Evolutionary conservation across 176 grass and related monocot species (phyloP), one percentile per base, ranked within the genome.

Genomic region (Triticum turgidum): DNA sequence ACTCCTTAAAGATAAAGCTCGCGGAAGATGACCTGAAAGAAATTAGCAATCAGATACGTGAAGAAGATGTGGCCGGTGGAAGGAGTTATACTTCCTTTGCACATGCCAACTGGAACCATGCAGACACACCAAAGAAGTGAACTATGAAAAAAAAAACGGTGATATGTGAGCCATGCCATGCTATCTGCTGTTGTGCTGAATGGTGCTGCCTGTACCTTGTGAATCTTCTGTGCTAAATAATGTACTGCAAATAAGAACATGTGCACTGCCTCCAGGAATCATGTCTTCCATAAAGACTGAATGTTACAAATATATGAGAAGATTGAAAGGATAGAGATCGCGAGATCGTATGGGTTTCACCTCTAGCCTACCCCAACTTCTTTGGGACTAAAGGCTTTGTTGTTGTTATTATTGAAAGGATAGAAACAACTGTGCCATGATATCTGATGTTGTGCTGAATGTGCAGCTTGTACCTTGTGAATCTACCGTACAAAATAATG

Each of bases 1-100:
- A 83, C 9, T 87, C 93, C 15, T 80, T 92, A 20, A 87, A 91
- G 38, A 70, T 89, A 65, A 92, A 89, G 20, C 88, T 95, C n/a
- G 77, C 89, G 5, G 68, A 87, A 69, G 84, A 91, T 18, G 86
- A 93, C 66, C 65, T 91, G 71, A 82, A 95, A 76, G 86, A 95
- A 88, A 91, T 95, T 44, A 37, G 32, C 11, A 82, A 80, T 20
- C 72, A 62, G 88, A 73, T 97, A 59, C 82, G 32, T 8, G 82
- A 78, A 86, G 86, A 93, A 65, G 86, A 92, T 35, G 95, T 94
- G 11, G 77, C 78, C 17, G 90, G 94, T 51, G 85, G 65, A 64
- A 92, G 94, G 63, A 65, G 63, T 30, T 88, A 81, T 82, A 77
- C 21, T 79, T 82, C 65, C 20, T 78, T 65, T 44, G 83, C 87